Evolutionary conservation across 2,329 filamentous ascomycete genomes (phyloP).

Genomic region (Aspergillus thermomutatus): DNA sequence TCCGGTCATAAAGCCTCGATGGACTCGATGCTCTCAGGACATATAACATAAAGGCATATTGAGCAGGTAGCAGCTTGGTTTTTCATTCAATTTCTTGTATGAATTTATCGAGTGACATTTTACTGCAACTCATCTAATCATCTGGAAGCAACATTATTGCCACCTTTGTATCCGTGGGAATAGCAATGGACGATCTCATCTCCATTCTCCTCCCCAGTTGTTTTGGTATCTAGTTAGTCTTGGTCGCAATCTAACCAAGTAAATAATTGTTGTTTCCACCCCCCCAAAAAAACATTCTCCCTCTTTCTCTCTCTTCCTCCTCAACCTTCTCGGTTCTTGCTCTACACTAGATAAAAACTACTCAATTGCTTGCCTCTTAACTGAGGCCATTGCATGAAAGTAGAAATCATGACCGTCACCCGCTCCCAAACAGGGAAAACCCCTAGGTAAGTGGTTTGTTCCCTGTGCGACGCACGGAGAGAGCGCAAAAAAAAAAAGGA

Average conservation of each 20-base stretch:
- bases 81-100: too few relatives aligned
- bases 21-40: not conserved
- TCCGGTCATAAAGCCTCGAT: not conserved
- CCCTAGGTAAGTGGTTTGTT: conserved; percentile 43
- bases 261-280: not conserved
- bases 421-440: conserved; percentile 52
- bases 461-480: conserved; percentile 1
- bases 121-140: too few relatives aligned
- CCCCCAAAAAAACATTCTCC: not conserved
- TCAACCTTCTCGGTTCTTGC: conserved; percentile 7
- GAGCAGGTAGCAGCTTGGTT: too few relatives aligned
- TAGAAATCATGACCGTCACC: conserved; percentile 43
- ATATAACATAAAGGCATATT: too few relatives aligned
- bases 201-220: not conserved
- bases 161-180: not conserved
- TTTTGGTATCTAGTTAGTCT: not conserved
- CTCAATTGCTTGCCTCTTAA: not conserved
- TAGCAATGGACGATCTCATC: not conserved
- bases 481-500: not conserved
- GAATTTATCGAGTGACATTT: too few relatives aligned
- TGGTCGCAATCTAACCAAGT: not conserved
- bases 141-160: not conserved
- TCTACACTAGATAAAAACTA: not conserved
- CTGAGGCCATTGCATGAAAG: conserved; percentile 12
- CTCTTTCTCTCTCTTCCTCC: conserved; percentile 1